phyloP scores from a whole-genome alignment of 495 filamentous ascomycete genomes.

The Letharia lupina region DNA sequence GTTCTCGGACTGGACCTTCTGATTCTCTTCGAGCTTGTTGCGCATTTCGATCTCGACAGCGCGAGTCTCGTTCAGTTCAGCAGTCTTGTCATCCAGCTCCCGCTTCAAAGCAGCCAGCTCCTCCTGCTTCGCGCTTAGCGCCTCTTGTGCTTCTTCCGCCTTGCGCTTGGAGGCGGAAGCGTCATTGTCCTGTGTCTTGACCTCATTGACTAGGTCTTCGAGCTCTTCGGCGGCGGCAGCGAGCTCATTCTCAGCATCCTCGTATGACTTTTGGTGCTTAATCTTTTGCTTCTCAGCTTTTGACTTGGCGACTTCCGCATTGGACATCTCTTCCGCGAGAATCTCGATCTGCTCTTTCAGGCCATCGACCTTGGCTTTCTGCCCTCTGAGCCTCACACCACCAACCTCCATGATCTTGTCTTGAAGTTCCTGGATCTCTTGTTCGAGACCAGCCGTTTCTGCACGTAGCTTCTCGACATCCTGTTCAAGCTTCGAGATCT shows the following conservation, averaged over 20 bases:
- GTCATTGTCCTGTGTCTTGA: conserved; percentile 63
- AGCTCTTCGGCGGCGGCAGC: conserved; percentile 60
- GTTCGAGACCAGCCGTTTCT: conserved; percentile 78
- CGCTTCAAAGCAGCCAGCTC: conserved; percentile 71
- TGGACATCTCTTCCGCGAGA: conserved; percentile 70
- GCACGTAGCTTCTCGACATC: conserved; percentile 72
- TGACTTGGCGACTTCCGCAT: conserved; percentile 71
- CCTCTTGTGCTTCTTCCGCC: conserved; percentile 81
- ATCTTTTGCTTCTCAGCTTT: conserved; percentile 87
- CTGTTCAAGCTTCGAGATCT: conserved; percentile 61
- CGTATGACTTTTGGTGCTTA: conserved; percentile 77
- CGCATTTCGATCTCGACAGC: conserved; percentile 96
- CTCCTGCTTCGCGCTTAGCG: conserved; percentile 67
- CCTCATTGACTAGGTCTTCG: conserved; percentile 65
- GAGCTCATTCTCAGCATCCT: conserved; percentile 67
- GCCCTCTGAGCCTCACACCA: conserved; percentile 80
- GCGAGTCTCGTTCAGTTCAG: conserved; percentile 81
- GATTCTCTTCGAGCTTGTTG: conserved; percentile 92
- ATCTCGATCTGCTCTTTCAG: conserved; percentile 77
- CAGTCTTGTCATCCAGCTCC: conserved; percentile 77
- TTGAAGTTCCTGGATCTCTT: conserved; percentile 83
- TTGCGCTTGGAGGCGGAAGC: conserved; percentile 62
- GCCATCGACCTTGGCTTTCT: conserved; percentile 90
- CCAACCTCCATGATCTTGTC: conserved; percentile 97
- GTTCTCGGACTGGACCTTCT: conserved; percentile 79